A percentile compares a stretch with the other conserved stretches of the same genome.
Evolutionary conservation across 176 grass and related monocot species (phyloP).

Genomic region (Typha latifolia): DNA sequence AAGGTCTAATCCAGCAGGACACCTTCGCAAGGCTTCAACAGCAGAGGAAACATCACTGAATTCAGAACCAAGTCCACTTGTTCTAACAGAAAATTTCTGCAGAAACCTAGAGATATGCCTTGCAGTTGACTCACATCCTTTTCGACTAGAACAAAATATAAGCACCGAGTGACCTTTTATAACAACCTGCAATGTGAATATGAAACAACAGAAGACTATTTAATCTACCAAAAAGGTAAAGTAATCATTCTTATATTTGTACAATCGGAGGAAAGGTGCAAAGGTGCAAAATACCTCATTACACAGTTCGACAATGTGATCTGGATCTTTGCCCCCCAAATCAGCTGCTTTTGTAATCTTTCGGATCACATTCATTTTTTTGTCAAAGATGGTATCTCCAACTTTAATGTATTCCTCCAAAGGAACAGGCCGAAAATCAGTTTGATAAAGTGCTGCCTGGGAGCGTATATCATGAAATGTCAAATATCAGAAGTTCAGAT

Average conservation of each 20-base stretch:
- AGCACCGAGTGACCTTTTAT: constrained; percentile 90
- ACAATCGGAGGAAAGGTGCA: constrained; percentile 1
- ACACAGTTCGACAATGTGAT: constrained; percentile 86
- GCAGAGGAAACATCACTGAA: constrained; percentile 57
- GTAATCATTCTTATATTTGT: neutral
- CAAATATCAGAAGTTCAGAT: neutral
- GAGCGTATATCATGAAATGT: constrained; percentile 15
- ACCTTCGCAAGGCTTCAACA: constrained; percentile 73
- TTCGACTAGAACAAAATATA: constrained; percentile 93
- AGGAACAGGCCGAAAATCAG: constrained; percentile 84
- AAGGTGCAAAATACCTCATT: constrained; percentile 54
- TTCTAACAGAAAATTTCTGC: constrained; percentile 37
- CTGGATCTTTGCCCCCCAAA: constrained; percentile 85
- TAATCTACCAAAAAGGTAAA: neutral
- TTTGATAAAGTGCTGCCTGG: constrained; percentile 87
- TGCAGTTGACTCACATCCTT: constrained; percentile 95
- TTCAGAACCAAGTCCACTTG: constrained; percentile 35
- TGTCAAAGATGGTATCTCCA: constrained; percentile 86
- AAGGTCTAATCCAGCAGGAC: constrained; percentile 78
- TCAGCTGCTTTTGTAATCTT: constrained; percentile 64
- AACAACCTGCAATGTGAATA: constrained; percentile 45
- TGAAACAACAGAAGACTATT: neutral
- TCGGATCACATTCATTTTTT: constrained; percentile 71
- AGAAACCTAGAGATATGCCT: constrained; percentile 79
- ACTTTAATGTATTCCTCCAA: constrained; percentile 96